Conservation (phyloP, 2,329 filamentous ascomycete genomes). For the Cladobotryum protrusum region DNA sequence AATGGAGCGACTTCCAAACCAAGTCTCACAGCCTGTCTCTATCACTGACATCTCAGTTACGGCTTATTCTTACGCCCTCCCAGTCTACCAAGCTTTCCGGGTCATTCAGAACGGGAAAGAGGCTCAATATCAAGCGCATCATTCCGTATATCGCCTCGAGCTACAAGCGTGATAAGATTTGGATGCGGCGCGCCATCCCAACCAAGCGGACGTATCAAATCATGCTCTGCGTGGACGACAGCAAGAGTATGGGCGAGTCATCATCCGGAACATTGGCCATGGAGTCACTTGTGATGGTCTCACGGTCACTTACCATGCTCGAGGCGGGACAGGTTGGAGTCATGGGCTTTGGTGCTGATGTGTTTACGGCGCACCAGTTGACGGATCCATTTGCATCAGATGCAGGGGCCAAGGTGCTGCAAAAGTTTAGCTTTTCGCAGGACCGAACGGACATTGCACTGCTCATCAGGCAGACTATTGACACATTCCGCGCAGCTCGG, state of each 20-base stretch:
- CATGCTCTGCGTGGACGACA: constrained; percentile 94
- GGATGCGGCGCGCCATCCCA: constrained; percentile 90
- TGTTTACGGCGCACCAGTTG: constrained; percentile 82
- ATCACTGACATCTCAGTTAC: constrained; percentile 86
- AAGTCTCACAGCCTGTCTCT: constrained; percentile 82
- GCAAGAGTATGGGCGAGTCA: constrained; percentile 82
- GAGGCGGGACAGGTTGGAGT: constrained; percentile 93
- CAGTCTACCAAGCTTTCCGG: constrained; percentile 94
- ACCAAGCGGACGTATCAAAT: constrained; percentile 96
- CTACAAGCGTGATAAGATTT: constrained; percentile 99
- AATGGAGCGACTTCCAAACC: constrained; percentile 81
- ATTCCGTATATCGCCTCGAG: constrained; percentile 98
- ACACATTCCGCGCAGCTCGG: constrained; percentile 73
- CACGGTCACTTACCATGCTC: constrained; percentile 80
- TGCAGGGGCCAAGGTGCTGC: constrained; percentile 75
- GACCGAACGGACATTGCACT: constrained; percentile 78
- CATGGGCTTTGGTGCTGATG: constrained; percentile 77
- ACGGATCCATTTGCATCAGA: constrained; percentile 69
- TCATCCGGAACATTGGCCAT: constrained; percentile 75
- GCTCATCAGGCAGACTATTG: constrained; percentile 70
- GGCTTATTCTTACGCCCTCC: constrained; percentile 89
- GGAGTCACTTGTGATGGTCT: constrained; percentile 88
- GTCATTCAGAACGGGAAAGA: constrained; percentile 94
- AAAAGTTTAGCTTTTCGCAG: constrained; percentile 79
- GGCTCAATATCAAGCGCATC: constrained; percentile 98